A percentile compares a stretch with the other conserved stretches of the same genome.
Conservation (phyloP, 768 basidiomycete genomes). For the Boletus sp. region DNA sequence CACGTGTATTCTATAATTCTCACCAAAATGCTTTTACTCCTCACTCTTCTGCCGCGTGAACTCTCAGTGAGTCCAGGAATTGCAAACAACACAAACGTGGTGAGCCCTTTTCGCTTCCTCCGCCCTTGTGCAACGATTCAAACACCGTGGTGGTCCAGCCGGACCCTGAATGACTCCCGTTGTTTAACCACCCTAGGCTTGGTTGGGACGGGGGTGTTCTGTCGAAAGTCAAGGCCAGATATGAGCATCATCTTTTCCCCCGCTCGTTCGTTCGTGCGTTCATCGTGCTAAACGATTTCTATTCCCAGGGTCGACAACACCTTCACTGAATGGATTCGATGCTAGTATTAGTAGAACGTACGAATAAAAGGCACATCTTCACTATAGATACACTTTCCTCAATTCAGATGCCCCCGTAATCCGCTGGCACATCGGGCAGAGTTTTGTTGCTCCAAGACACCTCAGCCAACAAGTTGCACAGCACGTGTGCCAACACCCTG, state of each 20-base stretch:
- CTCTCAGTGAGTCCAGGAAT: neutral
- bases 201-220: slow-evolving; percentile 48
- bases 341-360: slow-evolving; percentile 3
- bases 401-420: slow-evolving; percentile 77
- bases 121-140: slow-evolving; percentile 44
- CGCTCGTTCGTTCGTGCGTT: neutral
- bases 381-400: slow-evolving; percentile 67
- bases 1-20: slow-evolving; percentile 29
- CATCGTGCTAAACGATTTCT: slow-evolving; percentile 2
- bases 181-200: slow-evolving; percentile 46
- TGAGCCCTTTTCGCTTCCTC: slow-evolving; percentile 24
- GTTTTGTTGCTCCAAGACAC: slow-evolving; percentile 77
- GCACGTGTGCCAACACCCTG: slow-evolving; percentile 86
- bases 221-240: slow-evolving; percentile 87
- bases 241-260: slow-evolving; percentile 46
- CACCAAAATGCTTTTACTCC: slow-evolving; percentile 12
- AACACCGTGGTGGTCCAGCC: slow-evolving; percentile 61
- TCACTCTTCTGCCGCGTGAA: neutral
- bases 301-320: neutral
- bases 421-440: slow-evolving; percentile 85
- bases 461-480: slow-evolving; percentile 81
- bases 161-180: slow-evolving; percentile 27
- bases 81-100: slow-evolving; percentile 6
- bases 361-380: neutral
- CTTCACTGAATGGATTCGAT: neutral